Percentiles rank a stretch among this genome's conserved stretches.
phyloP scores from a whole-genome alignment of 2,329 filamentous ascomycete genomes.

The Hymenoscyphus salicellus region DNA sequence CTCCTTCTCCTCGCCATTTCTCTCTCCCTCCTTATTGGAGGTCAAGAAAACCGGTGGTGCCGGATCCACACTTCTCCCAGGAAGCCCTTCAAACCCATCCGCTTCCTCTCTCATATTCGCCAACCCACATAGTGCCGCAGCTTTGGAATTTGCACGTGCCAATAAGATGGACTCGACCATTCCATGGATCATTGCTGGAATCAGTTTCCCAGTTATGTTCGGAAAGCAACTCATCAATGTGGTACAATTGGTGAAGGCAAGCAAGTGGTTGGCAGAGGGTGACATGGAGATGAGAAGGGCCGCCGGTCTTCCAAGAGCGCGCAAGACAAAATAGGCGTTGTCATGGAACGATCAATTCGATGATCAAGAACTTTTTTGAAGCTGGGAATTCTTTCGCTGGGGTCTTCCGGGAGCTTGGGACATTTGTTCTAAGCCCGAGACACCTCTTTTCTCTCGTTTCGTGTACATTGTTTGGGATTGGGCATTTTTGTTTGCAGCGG shows the following conservation, averaged over 20 bases:
- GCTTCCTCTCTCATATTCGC: slow-evolving; percentile 74
- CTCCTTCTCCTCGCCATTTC: slow-evolving; percentile 86
- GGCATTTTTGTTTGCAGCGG: no score
- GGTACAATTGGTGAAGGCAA: slow-evolving; percentile 89
- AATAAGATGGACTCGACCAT: slow-evolving; percentile 83
- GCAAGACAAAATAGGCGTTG: slow-evolving; percentile 28
- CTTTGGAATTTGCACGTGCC: slow-evolving; percentile 85
- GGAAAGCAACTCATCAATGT: slow-evolving; percentile 93
- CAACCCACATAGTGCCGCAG: slow-evolving; percentile 86
- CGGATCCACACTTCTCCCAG: slow-evolving; percentile 56
- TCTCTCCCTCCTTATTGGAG: slow-evolving; percentile 77
- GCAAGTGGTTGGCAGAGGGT: slow-evolving; percentile 88
- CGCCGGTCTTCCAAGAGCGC: slow-evolving; percentile 52
- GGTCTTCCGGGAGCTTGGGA: slow-evolving; percentile 4
- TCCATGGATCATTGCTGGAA: slow-evolving; percentile 75
- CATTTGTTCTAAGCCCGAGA: slow-evolving; percentile 4
- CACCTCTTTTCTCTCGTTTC: slow-evolving; percentile 3
- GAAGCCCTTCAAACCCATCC: slow-evolving; percentile 67
- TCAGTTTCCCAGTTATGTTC: slow-evolving; percentile 84
- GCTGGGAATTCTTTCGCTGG: neutral
- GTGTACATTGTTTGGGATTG: slow-evolving; percentile 10
- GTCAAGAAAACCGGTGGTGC: slow-evolving; percentile 55
- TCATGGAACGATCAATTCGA: neutral
- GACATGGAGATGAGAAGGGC: slow-evolving; percentile 65
- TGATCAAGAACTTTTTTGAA: neutral